phyloP scores from a whole-genome alignment of 75 land plant species.

The Sequoiadendron giganteum region DNA sequence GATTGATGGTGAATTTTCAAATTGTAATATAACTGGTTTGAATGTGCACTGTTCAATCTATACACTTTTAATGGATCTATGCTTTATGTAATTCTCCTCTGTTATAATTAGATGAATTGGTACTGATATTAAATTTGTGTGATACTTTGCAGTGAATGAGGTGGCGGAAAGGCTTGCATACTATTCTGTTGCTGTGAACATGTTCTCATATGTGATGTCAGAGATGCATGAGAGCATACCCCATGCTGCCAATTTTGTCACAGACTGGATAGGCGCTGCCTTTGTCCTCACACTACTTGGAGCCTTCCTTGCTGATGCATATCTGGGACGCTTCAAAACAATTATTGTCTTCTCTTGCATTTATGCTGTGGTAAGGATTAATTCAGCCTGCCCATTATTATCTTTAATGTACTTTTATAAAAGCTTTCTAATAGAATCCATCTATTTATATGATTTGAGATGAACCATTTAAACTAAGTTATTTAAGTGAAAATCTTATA shows the following conservation, averaged over 20 bases:
- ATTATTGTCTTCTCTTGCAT: slow-evolving; percentile 36
- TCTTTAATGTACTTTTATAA: too few relatives aligned
- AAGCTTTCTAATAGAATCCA: too few relatives aligned
- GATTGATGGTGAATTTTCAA: too few relatives aligned
- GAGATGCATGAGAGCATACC: slow-evolving; percentile 36
- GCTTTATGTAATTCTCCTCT: too few relatives aligned
- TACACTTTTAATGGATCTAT: too few relatives aligned
- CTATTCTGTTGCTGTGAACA: slow-evolving; percentile 29
- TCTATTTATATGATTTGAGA: too few relatives aligned
- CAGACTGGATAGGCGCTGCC: slow-evolving; percentile 44
- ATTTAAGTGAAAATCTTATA: too few relatives aligned
- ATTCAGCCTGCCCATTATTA: not conserved
- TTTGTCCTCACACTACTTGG: slow-evolving; percentile 35
- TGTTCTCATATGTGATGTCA: slow-evolving; percentile 28
- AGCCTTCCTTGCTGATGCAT: slow-evolving; percentile 51
- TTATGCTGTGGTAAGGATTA: slow-evolving; percentile 29
- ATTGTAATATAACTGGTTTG: too few relatives aligned
- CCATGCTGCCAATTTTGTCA: slow-evolving; percentile 25
- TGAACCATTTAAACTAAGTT: too few relatives aligned
- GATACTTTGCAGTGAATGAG: slow-evolving; percentile 22
- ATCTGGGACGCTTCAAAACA: slow-evolving; percentile 37
- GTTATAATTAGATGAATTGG: too few relatives aligned
- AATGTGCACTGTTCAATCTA: too few relatives aligned
- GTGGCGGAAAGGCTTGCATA: slow-evolving; percentile 42
- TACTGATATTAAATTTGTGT: slow-evolving; percentile 16